Evolutionary conservation across 768 basidiomycete species (phyloP).

Genomic region (Pisolithus microcarpus): DNA sequence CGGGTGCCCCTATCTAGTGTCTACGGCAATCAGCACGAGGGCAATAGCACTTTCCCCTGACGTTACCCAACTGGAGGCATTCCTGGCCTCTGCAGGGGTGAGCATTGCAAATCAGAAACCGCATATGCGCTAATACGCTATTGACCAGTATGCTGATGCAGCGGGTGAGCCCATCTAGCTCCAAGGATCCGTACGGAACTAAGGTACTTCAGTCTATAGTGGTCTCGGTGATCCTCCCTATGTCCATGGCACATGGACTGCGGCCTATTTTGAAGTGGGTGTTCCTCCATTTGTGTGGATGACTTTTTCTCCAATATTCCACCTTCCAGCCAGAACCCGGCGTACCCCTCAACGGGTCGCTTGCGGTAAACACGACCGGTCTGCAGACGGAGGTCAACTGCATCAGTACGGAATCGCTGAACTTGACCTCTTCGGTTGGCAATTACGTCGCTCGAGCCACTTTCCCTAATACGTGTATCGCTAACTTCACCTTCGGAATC

Average conservation of each 20-base stretch:
- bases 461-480: constrained; percentile 44
- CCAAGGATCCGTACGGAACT: background rate
- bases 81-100: constrained; percentile 55
- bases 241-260: constrained; percentile 44
- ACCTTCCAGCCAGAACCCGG: constrained; percentile 35
- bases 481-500: constrained; percentile 32
- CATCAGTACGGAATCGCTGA: constrained; percentile 28
- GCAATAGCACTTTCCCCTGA: constrained; percentile 40
- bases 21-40: constrained; percentile 34
- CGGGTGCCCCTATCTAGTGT: constrained; percentile 18
- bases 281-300: background rate
- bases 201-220: constrained; percentile 23
- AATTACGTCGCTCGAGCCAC: constrained; percentile 35
- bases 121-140: constrained; percentile 14
- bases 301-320: background rate
- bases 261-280: constrained; percentile 44
- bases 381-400: constrained; percentile 42
- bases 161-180: constrained; percentile 13
- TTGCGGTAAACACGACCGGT: constrained; percentile 47
- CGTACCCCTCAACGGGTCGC: constrained; percentile 43
- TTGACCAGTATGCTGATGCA: constrained; percentile 27
- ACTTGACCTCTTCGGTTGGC: constrained; percentile 15
- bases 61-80: constrained; percentile 40
- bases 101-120: constrained; percentile 11
- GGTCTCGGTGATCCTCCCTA: constrained; percentile 53